Evolutionary conservation across 129 eudicot genomes (phyloP), one percentile per base, ranked within the genome.

Genomic region (carrot (Daucus carota)): DNA sequence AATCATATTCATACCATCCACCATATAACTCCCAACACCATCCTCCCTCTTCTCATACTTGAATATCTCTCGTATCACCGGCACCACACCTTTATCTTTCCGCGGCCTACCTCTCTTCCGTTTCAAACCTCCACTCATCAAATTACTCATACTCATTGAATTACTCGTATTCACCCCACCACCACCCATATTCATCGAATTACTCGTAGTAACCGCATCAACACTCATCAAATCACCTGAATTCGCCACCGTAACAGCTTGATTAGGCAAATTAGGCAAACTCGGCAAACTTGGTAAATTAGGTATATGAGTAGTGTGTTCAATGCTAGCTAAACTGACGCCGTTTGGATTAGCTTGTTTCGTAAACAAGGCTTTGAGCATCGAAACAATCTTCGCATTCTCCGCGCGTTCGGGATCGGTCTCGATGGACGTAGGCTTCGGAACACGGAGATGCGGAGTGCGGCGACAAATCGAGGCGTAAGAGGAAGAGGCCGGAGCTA

Each of bases 401-500:
- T 93, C 92, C 10, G 81, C 87, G 1, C 81, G 80, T 44, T 89
- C 88, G 1, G 86, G 81, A 44, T 84, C 96, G 38, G 72, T 65
- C 16, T 75, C 78, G 52, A 32, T 47, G 6, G 73, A 73, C 8
- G 73, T 42, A 70, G 82, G 81, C 47, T 76, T 31, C 38, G 79
- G 47, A 54, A 78, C 24, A 24, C 89, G 89, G 59, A 81, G 83
- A 54, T 80, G 90, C n/a, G 92, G 82, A 9, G 88, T 70, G 65
- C 87, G 84, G 73, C 86, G 81, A 80, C 80, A 85, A 26, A 78
- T 47, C 76, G 82, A 10, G 75, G 85, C 6, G 72, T 82, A 46
- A 57, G 86, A 77, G 60, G 86, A 77, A 0, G 77, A 54, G 17
- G 96, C 83, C 7, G 91, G 96, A 44, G 92, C 92, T 38, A 89